phyloP scores from a whole-genome alignment of 352 stramenopile genomes.

The Blastocystis sp. region DNA sequence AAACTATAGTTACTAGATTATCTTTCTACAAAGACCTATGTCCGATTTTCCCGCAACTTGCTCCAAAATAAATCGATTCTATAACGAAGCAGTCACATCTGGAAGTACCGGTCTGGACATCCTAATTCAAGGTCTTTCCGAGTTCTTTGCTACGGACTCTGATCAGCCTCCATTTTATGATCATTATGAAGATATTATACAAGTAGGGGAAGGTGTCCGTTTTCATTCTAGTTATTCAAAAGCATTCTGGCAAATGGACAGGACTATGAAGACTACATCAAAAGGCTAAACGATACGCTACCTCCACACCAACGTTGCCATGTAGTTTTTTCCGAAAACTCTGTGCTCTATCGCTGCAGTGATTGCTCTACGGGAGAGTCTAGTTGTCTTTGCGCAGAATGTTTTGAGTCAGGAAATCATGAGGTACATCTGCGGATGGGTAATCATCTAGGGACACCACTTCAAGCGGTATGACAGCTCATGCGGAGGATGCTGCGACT shows the following conservation, averaged over 20 bases:
- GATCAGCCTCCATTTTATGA: not conserved
- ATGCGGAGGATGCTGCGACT: constrained; percentile 63
- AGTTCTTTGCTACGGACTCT: not conserved
- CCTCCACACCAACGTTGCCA: constrained; percentile 55
- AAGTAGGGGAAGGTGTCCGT: not conserved
- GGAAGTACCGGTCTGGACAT: not conserved
- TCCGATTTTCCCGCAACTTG: not conserved
- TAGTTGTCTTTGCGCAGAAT: constrained; percentile 63
- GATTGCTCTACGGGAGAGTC: constrained; percentile 62
- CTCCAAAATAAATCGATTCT: not conserved
- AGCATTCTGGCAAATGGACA: not conserved
- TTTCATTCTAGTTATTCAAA: constrained; percentile 5
- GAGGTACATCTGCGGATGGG: not conserved
- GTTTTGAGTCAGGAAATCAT: constrained; percentile 62
- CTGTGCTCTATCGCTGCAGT: constrained; percentile 61
- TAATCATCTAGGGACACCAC: constrained; percentile 48
- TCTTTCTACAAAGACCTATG: not conserved
- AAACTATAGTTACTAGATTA: too few species aligned
- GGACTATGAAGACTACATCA: constrained; percentile 23
- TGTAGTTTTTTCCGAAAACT: constrained; percentile 62
- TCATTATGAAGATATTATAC: not conserved
- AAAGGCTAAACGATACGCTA: not conserved
- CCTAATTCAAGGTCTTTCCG: not conserved
- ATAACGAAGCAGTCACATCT: not conserved
- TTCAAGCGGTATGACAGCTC: constrained; percentile 61